Percentiles rank a stretch among this genome's conserved stretches.
Conservation (phyloP, 768 basidiomycete genomes). For the Suillus paluster region DNA sequence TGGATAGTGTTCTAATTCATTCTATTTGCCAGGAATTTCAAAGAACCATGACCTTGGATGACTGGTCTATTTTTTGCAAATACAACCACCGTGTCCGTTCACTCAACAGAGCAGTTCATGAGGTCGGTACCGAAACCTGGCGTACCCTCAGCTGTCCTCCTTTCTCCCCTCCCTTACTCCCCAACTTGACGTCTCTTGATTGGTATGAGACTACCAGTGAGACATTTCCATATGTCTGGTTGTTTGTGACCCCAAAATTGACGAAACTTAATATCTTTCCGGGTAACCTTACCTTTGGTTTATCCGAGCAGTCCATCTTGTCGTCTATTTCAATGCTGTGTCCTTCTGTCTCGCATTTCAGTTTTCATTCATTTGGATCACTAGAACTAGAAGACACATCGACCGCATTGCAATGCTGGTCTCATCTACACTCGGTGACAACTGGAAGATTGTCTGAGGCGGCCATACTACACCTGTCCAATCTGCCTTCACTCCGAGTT, state of each 20-base stretch:
- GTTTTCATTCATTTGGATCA: neutral
- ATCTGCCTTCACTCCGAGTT: conserved; percentile 20
- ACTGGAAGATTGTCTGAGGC: conserved; percentile 17
- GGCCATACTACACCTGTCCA: conserved; percentile 28
- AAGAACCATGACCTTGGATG: conserved; percentile 29
- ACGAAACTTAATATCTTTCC: too few relatives aligned
- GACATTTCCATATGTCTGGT: too few relatives aligned
- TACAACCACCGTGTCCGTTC: conserved; percentile 27
- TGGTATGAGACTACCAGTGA: too few relatives aligned
- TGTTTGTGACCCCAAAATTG: too few relatives aligned
- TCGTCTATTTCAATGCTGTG: too few relatives aligned
- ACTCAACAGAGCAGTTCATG: conserved; percentile 7
- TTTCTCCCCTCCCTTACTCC: too few relatives aligned
- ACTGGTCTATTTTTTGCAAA: conserved; percentile 31
- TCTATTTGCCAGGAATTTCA: conserved; percentile 18
- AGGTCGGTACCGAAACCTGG: too few relatives aligned
- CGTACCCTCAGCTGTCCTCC: too few relatives aligned
- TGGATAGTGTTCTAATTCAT: neutral
- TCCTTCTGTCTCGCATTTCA: too few relatives aligned
- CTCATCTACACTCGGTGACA: neutral
- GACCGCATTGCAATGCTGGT: neutral
- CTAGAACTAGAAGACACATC: neutral
- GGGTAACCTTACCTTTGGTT: too few relatives aligned
- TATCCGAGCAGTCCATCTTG: too few relatives aligned
- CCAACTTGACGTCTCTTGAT: too few relatives aligned